Conservation (phyloP, 441 rosid genomes). For the Gossypium schwendimanii region DNA sequence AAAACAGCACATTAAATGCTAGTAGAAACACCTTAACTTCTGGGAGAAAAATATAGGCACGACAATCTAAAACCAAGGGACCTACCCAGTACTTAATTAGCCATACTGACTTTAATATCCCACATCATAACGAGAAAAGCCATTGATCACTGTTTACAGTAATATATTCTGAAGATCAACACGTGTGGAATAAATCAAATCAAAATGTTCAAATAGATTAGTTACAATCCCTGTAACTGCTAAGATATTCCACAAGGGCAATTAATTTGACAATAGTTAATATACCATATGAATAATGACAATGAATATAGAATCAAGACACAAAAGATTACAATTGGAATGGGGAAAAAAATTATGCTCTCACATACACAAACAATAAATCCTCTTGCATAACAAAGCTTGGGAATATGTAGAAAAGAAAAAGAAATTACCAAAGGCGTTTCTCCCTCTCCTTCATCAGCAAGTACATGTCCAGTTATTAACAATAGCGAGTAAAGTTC, state of each 20-base stretch:
- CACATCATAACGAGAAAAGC: not conserved
- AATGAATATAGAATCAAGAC: not conserved
- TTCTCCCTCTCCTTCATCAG: slow-evolving; percentile 99
- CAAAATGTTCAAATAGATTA: not conserved
- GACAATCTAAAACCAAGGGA: not conserved
- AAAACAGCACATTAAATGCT: not conserved
- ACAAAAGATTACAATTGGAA: not conserved
- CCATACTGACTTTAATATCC: not conserved
- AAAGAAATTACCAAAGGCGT: slow-evolving; percentile 72
- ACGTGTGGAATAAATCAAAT: not conserved
- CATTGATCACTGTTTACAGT: not conserved
- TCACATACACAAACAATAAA: not conserved
- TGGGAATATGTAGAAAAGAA: slow-evolving; percentile 9
- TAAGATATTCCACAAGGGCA: not conserved
- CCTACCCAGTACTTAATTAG: not conserved
- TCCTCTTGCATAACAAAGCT: not conserved
- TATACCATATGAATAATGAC: not conserved
- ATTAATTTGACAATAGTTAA: not conserved
- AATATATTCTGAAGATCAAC: not conserved
- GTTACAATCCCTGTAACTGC: not conserved
- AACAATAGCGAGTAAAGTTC: slow-evolving; percentile 82
- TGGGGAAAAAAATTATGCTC: not conserved
- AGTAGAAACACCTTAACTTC: not conserved
- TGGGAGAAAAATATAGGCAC: not conserved
- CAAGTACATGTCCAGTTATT: slow-evolving; percentile 89